phyloP scores from a whole-genome alignment of 2,329 filamentous ascomycete genomes.

The Pleurostoma richardsiae region DNA sequence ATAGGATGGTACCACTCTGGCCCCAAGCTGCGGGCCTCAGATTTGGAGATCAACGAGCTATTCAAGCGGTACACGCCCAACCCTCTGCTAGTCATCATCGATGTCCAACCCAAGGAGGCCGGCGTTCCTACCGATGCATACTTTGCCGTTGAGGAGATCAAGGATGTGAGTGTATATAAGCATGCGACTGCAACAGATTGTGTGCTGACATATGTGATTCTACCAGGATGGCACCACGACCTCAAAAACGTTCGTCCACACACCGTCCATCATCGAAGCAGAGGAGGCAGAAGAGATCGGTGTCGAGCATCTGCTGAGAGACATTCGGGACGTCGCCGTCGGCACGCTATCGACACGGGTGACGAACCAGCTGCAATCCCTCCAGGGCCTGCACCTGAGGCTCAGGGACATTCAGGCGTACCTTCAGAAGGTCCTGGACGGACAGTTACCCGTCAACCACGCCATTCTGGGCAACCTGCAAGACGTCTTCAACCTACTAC shows the following conservation, averaged over 20 bases:
- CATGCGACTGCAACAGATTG: no score
- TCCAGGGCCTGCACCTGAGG: slow-evolving; percentile 91
- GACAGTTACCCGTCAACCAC: slow-evolving; percentile 91
- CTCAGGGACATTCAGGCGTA: slow-evolving; percentile 94
- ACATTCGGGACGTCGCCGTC: slow-evolving; percentile 96
- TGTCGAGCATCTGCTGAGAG: slow-evolving; percentile 93
- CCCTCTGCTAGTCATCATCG: slow-evolving; percentile 93
- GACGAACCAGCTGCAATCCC: slow-evolving; percentile 93
- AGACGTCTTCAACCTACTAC: slow-evolving; percentile 97
- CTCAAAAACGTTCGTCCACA: slow-evolving; percentile 96
- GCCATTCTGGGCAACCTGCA: slow-evolving; percentile 97
- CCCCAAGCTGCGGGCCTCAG: slow-evolving; percentile 91
- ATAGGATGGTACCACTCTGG: slow-evolving; percentile 99
- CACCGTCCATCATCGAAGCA: slow-evolving; percentile 95
- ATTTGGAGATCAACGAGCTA: slow-evolving; percentile 98
- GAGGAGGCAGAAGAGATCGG: slow-evolving; percentile 99
- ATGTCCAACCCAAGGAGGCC: slow-evolving; percentile 96
- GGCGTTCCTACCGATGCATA: slow-evolving; percentile 98
- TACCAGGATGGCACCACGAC: slow-evolving; percentile 90
- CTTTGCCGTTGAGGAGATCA: slow-evolving; percentile 99
- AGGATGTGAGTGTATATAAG: slow-evolving; percentile 65
- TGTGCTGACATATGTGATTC: no score
- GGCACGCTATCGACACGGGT: slow-evolving; percentile 95
- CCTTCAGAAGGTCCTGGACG: slow-evolving; percentile 91
- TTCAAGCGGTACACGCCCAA: slow-evolving; percentile 99